phyloP scores from a whole-genome alignment of 495 filamentous ascomycete genomes.

The Penicillium canariense region DNA sequence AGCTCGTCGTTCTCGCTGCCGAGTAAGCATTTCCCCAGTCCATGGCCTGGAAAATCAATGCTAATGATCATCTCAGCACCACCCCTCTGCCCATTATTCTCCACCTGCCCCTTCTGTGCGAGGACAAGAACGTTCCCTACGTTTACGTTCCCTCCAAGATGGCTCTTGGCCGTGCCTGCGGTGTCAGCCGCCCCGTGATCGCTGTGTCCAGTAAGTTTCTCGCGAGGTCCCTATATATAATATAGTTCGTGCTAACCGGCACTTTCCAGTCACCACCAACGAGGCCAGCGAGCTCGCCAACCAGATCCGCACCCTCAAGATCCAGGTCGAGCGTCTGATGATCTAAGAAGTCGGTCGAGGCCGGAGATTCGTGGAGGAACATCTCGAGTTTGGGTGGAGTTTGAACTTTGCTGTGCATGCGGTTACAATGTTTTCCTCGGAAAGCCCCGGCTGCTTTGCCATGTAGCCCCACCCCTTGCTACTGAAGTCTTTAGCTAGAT shows the following conservation, averaged over 20 bases:
- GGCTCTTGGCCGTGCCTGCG: conserved; percentile 69
- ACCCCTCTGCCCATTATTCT: conserved; percentile 81
- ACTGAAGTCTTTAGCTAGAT: conserved; percentile 23
- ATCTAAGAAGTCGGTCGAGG: conserved; percentile 60
- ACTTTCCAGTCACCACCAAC: conserved; percentile 93
- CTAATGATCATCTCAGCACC: conserved; percentile 34
- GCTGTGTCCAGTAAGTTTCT: conserved; percentile 63
- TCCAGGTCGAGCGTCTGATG: conserved; percentile 94
- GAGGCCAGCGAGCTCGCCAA: conserved; percentile 57
- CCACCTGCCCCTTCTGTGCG: conserved; percentile 83
- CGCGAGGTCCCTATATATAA: no score
- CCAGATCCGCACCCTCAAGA: conserved; percentile 73
- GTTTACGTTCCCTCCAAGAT: conserved; percentile 63
- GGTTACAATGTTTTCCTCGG: neutral
- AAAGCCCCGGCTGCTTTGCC: neutral
- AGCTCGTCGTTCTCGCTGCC: conserved; percentile 85
- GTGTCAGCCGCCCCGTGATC: conserved; percentile 85
- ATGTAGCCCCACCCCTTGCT: conserved; percentile 9
- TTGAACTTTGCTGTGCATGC: neutral
- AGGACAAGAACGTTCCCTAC: conserved; percentile 79
- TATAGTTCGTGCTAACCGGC: no score
- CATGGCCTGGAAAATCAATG: neutral
- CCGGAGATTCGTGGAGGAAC: conserved; percentile 4
- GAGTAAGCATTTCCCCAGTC: conserved; percentile 42
- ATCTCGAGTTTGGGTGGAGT: neutral